Evolutionary conservation across 768 basidiomycete genomes (phyloP).

Genomic region (Auricularia heimuer): DNA sequence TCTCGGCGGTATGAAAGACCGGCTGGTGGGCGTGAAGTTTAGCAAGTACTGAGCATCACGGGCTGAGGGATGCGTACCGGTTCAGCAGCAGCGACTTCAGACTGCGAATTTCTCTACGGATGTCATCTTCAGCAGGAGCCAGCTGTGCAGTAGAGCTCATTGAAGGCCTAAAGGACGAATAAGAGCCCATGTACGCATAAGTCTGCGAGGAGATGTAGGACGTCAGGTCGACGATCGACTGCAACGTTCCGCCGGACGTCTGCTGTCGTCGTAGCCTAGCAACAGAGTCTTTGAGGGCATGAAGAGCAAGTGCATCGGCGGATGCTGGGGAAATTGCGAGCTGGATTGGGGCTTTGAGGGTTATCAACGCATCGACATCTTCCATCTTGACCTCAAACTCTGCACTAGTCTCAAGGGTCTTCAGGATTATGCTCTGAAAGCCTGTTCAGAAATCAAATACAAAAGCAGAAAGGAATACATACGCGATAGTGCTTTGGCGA

Average conservation of each 20-base stretch:
- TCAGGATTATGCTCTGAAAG: background rate
- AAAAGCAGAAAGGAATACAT: background rate
- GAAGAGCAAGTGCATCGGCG: background rate
- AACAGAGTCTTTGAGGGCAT: background rate
- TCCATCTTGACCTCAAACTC: background rate
- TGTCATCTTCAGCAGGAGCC: constrained; percentile 46
- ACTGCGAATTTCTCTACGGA: constrained; percentile 63
- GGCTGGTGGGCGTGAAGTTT: background rate
- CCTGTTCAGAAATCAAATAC: too few relatives aligned
- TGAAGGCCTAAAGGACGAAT: constrained; percentile 15
- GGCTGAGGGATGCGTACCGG: constrained; percentile 33
- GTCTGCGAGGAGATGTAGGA: constrained; percentile 72
- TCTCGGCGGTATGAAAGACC: background rate
- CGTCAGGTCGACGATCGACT: constrained; percentile 61
- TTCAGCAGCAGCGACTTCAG: constrained; percentile 74
- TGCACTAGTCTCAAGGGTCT: background rate
- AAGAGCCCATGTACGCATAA: constrained; percentile 33
- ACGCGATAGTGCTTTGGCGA: background rate
- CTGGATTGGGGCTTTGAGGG: background rate
- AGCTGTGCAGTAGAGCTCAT: background rate
- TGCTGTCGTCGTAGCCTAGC: background rate
- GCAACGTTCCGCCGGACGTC: constrained; percentile 30
- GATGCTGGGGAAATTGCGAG: background rate
- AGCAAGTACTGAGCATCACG: background rate
- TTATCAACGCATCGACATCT: background rate